Conservation (phyloP, 305 asterid species). For the Fraxinus nigra region DNA sequence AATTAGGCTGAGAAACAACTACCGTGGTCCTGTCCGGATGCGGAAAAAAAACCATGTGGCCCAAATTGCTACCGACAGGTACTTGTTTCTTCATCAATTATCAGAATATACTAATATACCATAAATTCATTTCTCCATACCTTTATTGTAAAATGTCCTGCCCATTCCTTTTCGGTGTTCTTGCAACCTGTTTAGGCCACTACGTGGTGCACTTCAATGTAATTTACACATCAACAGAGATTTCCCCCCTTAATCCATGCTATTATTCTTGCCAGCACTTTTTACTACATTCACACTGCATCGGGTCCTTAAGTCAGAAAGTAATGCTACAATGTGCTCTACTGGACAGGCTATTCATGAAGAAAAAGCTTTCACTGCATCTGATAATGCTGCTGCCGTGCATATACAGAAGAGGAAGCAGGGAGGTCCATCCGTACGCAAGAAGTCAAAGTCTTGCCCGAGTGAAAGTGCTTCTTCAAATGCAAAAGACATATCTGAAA, state of each 20-base stretch:
- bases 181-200: conserved; percentile 12
- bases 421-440: conserved; percentile 39
- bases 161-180: not conserved
- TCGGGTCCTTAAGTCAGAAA: conserved; percentile 56
- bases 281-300: conserved; percentile 20
- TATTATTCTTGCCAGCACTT: conserved; percentile 19
- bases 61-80: conserved; percentile 77
- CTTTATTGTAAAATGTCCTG: conserved; percentile 15
- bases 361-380: conserved; percentile 42
- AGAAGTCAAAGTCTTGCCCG: conserved; percentile 62
- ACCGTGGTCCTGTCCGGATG: conserved; percentile 50
- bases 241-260: not conserved
- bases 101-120: conserved; percentile 5
- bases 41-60: conserved; percentile 70
- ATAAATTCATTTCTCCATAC: not conserved
- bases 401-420: conserved; percentile 56
- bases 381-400: conserved; percentile 36
- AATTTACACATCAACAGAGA: not conserved
- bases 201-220: not conserved
- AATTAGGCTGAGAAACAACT: conserved; percentile 70
- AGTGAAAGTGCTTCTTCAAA: conserved; percentile 66
- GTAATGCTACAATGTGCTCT: conserved; percentile 34
- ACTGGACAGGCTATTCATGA: conserved; percentile 36
- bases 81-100: conserved; percentile 3
- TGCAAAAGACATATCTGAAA: conserved; percentile 39